These are phyloP conservation scores for Diaporthe sp. DNA, from an alignment of 2,329 filamentous ascomycete genomes.

Conservation along the genomic window DNA sequence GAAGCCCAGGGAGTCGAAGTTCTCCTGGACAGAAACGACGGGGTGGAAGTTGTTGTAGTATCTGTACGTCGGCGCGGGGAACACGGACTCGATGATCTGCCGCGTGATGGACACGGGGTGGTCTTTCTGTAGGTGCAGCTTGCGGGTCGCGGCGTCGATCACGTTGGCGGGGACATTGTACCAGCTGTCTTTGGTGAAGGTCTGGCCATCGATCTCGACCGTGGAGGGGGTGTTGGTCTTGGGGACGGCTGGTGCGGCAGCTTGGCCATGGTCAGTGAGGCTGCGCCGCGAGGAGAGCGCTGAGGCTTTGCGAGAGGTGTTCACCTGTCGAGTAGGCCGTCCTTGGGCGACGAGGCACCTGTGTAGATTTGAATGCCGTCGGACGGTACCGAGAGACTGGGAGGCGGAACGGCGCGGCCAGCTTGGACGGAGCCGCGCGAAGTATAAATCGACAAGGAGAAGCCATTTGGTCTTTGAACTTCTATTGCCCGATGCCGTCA, in stretches of 20 bases:
- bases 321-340: slow-evolving; percentile 35
- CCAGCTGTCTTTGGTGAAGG: slow-evolving; percentile 80
- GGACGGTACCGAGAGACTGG: slow-evolving; percentile 9
- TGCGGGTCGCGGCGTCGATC: slow-evolving; percentile 76
- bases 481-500: slow-evolving; percentile 8
- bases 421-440: slow-evolving; percentile 23
- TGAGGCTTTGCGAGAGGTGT: slow-evolving; percentile 2
- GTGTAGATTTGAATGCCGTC: slow-evolving; percentile 4
- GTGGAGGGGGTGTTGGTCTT: slow-evolving; percentile 39
- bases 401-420: neutral
- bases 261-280: slow-evolving; percentile 37
- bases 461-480: slow-evolving; percentile 29
- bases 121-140: slow-evolving; percentile 89
- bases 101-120: slow-evolving; percentile 93
- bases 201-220: slow-evolving; percentile 70
- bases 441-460: slow-evolving; percentile 29
- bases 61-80: slow-evolving; percentile 77
- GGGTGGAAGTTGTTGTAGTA: slow-evolving; percentile 84
- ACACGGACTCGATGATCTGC: slow-evolving; percentile 90
- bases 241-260: slow-evolving; percentile 27
- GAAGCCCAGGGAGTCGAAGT: slow-evolving; percentile 98
- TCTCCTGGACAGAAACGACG: slow-evolving; percentile 85
- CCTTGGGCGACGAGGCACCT: slow-evolving; percentile 9
- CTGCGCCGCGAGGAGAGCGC: slow-evolving; percentile 17
- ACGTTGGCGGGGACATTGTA: slow-evolving; percentile 87